Base-by-base conservation (phyloP, 257 asterid species). In the Datura wrightii region DNA sequence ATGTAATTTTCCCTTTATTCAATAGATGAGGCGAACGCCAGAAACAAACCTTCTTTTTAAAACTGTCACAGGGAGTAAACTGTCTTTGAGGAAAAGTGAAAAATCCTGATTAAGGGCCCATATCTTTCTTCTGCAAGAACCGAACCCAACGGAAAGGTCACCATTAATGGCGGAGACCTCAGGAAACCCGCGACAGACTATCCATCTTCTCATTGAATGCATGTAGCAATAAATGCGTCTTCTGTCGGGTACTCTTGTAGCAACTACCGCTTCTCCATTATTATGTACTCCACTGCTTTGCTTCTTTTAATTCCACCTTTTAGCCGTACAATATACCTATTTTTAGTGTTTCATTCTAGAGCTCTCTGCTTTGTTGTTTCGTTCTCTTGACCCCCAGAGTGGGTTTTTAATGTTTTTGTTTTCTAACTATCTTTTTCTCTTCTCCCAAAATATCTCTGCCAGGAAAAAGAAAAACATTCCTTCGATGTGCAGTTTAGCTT, bases 151-250 rank as follows among this genome's bases (percentile, higher is more conserved):
- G 52, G 31, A 3, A 41, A 9, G 56, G 36, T 71, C 80, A 76
- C 62, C 82, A 50, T 76, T 76, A 76, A 50, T 76, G 82, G 82
- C 46, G 58, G 82, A 76, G 37, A 31, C 82, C 44, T 76, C 62
- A 31, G 34, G 82, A 76, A 50, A 24, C 60, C 1, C 59, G 59
- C 59, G 37, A 72, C 15, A 69, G 24, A 72, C 58, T 5, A 76
- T 31, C 52, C 82, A 3, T 76, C 62, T 76, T 76, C 82, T 50
- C 46, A 76, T 50, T 76, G 11, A 76, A 76, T 76, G 82, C 82
- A 76, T 31, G 63, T 31, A 24, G 5, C 62, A 24, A 11, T 76
- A 11, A 76, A 50, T 31, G 15, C 44, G 4, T 76, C 24, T 50
- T 50, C 82, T 50, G 63, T 52, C 62, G 6, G 4, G 19, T 74